phyloP scores from a whole-genome alignment of 177 flowering plant genomes.

The Vitis hybrid region DNA sequence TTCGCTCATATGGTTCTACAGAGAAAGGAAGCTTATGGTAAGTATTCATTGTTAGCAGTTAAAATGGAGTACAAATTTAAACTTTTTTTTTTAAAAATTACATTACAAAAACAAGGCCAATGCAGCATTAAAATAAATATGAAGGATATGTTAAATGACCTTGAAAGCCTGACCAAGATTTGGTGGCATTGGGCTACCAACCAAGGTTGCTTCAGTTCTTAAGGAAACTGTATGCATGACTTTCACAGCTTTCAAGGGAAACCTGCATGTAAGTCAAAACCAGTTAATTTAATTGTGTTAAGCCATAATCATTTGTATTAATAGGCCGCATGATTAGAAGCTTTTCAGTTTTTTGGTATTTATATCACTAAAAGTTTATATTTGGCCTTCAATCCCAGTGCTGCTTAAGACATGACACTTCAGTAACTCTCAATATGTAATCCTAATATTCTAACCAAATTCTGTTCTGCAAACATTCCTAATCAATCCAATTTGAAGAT shows the following conservation, averaged over 20 bases:
- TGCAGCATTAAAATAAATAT: neutral
- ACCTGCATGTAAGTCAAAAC: conserved; percentile 44
- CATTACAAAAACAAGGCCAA: neutral
- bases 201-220: conserved; percentile 85
- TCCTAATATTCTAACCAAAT: neutral
- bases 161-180: conserved; percentile 87
- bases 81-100: neutral
- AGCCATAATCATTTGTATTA: neutral
- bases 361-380: neutral
- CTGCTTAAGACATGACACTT: neutral
- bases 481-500: neutral
- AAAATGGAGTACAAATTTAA: neutral
- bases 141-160: conserved; percentile 30
- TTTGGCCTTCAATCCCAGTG: neutral
- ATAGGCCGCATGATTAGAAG: too few species aligned
- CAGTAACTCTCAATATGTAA: neutral
- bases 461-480: neutral
- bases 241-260: conserved; percentile 91
- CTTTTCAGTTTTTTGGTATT: too few species aligned
- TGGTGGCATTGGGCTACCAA: conserved; percentile 54
- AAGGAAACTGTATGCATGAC: conserved; percentile 94
- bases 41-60: conserved; percentile 7
- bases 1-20: conserved; percentile 94
- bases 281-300: neutral
- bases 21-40: conserved; percentile 18